Evolutionary conservation across 2,329 filamentous ascomycete genomes (phyloP).

Genomic region (Diplodia seriata): DNA sequence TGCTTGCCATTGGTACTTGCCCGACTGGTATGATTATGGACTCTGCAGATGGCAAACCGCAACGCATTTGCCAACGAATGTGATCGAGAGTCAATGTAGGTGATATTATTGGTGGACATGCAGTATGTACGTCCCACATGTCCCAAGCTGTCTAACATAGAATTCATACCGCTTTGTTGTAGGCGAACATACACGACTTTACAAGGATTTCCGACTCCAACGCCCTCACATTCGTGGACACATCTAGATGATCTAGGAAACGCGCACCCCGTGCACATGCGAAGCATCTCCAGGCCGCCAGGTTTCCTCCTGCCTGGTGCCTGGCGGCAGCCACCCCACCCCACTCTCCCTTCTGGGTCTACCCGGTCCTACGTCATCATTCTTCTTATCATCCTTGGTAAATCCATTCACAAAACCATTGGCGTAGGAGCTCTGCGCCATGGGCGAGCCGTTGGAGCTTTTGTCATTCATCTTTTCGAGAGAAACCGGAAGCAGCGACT

Average conservation of each 20-base stretch:
- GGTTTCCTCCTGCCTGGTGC: conserved; percentile 85
- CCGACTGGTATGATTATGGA: no score
- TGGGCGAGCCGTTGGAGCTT: conserved; percentile 9
- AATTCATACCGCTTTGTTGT: conserved; percentile 23
- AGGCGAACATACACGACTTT: conserved; percentile 22
- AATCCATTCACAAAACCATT: conserved; percentile 33
- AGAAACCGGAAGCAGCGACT: conserved; percentile 67
- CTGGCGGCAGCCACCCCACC: conserved; percentile 71
- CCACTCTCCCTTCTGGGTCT: conserved; percentile 51
- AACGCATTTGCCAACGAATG: no score
- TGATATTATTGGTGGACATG: conserved; percentile 1
- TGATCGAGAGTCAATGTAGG: not conserved
- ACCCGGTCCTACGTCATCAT: conserved; percentile 58
- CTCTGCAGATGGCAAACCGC: no score
- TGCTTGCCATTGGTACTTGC: no score
- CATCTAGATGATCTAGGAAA: conserved; percentile 28
- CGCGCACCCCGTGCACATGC: conserved; percentile 29
- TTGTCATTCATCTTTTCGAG: conserved; percentile 30
- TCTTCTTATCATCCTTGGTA: conserved; percentile 61
- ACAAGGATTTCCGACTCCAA: conserved; percentile 13
- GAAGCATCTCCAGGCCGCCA: conserved; percentile 58
- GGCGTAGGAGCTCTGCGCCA: conserved; percentile 25
- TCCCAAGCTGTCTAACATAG: not conserved
- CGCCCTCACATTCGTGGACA: conserved; percentile 22
- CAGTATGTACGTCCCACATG: conserved; percentile 4